Evolutionary conservation across 2,329 filamentous ascomycete genomes (phyloP).

Genomic region (Calonectria fujianensis): DNA sequence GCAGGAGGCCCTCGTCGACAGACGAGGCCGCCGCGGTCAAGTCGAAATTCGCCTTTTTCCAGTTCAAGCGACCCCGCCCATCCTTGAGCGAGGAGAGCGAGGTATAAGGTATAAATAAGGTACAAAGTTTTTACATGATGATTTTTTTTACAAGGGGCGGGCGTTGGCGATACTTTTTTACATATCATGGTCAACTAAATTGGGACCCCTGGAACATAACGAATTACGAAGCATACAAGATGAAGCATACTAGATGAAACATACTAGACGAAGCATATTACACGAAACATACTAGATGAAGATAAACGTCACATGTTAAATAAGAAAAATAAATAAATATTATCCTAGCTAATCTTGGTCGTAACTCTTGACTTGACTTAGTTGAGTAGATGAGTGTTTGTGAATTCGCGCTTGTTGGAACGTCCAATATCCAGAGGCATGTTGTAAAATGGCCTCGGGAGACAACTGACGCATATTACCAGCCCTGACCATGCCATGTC

Average conservation of each 20-base stretch:
- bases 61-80: not conserved
- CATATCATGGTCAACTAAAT: not conserved
- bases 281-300: not conserved
- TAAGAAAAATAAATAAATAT: not conserved
- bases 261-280: no score
- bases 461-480: not conserved
- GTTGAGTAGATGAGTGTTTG: no score
- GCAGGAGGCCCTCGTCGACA: not conserved
- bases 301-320: not conserved
- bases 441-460: no score
- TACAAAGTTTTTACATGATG: not conserved
- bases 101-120: not conserved
- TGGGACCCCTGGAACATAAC: not conserved
- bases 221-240: not conserved
- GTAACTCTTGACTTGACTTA: not conserved
- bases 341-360: not conserved
- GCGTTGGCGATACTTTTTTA: not conserved
- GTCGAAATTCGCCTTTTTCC: conserved; percentile 5
- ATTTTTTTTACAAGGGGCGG: not conserved
- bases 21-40: not conserved
- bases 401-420: no score
- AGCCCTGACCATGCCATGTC: not conserved
- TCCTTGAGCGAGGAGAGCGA: conserved; percentile 9
- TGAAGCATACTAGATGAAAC: not conserved
- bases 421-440: no score